Evolutionary conservation across 495 filamentous ascomycete genomes (phyloP).

Genomic region (Pseudotulostoma volvatum): DNA sequence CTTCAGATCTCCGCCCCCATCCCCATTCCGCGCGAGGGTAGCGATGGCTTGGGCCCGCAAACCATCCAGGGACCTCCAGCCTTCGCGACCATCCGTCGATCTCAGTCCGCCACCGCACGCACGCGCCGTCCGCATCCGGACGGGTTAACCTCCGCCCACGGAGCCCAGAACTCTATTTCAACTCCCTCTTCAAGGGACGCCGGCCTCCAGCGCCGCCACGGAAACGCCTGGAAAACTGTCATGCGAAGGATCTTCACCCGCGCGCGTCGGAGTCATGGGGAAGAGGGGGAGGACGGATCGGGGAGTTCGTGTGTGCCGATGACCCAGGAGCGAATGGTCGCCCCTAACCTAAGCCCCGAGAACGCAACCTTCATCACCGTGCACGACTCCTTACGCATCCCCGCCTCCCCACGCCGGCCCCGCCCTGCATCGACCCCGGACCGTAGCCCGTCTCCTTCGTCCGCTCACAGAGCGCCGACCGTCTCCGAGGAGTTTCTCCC

Average conservation of each 20-base stretch:
- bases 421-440: not conserved
- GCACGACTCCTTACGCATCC: not conserved
- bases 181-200: slow-evolving; percentile 4
- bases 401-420: not conserved
- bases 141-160: slow-evolving; percentile 1
- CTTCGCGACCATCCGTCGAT: slow-evolving; percentile 2
- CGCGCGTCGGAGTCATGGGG: slow-evolving; percentile 24
- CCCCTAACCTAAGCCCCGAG: not conserved
- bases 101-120: slow-evolving; percentile 1
- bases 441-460: slow-evolving; percentile 9
- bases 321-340: not conserved
- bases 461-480: slow-evolving; percentile 3
- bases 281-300: slow-evolving; percentile 13
- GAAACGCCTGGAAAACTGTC: slow-evolving; percentile 29
- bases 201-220: slow-evolving; percentile 22
- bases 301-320: not conserved
- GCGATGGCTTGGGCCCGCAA: not conserved
- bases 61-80: not conserved
- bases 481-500: not conserved
- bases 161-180: slow-evolving; percentile 3
- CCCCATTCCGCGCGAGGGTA: slow-evolving; percentile 1
- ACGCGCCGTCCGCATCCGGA: not conserved
- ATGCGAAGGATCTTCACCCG: slow-evolving; percentile 33
- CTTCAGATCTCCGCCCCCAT: slow-evolving; percentile 5
- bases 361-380: not conserved